Conservation (phyloP, 1,139 yeast genomes). For the Saccharomyces hybrid region DNA sequence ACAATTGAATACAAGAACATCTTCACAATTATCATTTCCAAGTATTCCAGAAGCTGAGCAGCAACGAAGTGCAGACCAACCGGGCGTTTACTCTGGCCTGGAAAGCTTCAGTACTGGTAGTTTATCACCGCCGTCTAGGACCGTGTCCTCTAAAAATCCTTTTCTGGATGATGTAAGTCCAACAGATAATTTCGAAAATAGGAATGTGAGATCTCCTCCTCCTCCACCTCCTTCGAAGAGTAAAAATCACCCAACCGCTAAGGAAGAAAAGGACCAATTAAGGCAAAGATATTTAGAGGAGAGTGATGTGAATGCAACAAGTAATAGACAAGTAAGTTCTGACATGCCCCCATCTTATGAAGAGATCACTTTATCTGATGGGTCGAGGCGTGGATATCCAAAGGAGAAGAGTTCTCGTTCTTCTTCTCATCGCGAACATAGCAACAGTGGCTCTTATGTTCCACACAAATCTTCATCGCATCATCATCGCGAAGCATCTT, state of each 20-base stretch:
- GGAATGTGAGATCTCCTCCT: conserved; percentile 1
- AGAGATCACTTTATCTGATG: conserved; percentile 44
- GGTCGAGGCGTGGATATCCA: conserved; percentile 23
- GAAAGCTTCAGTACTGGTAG: conserved; percentile 1
- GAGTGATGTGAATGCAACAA: conserved; percentile 5
- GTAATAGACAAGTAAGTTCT: conserved; percentile 3
- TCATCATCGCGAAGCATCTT: conserved; percentile 8
- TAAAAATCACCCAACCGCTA: conserved; percentile 28
- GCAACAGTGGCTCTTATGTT: neutral
- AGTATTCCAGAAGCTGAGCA: neutral
- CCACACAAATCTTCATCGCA: neutral
- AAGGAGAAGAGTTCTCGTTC: conserved; percentile 13
- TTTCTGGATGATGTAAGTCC: conserved; percentile 24
- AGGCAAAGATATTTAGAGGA: conserved; percentile 26
- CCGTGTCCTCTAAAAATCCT: conserved; percentile 22
- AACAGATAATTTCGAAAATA: neutral
- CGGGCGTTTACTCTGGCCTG: neutral
- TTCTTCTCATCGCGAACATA: neutral
- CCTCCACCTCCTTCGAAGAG: conserved; percentile 4
- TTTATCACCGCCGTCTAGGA: neutral
- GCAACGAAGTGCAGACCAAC: neutral
- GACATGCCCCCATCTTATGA: conserved; percentile 55
- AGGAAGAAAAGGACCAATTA: conserved; percentile 29
- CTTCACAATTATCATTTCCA: neutral
- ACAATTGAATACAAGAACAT: neutral